These are phyloP conservation scores for Tagetes patula DNA, from an alignment of 129 eudicot species.

Conservation along the genomic window DNA sequence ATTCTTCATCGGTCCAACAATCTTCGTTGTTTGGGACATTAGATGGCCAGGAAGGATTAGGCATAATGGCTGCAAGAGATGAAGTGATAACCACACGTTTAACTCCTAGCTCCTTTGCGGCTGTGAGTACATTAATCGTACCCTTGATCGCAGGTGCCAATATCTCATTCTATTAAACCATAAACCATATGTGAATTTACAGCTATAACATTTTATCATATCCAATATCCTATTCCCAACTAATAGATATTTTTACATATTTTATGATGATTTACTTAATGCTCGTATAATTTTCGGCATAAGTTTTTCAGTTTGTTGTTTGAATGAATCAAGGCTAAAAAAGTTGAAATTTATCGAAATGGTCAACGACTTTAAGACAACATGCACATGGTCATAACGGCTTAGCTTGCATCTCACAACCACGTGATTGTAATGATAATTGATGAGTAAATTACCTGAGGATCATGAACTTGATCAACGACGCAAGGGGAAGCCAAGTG, in stretches of 20 bases:
- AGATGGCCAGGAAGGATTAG: slow-evolving; percentile 79
- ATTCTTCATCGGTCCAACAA: slow-evolving; percentile 93
- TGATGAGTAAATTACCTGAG: slow-evolving; percentile 45
- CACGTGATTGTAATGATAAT: too few species aligned
- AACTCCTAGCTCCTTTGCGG: slow-evolving; percentile 79
- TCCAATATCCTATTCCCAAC: slow-evolving; percentile 15
- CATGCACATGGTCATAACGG: too few species aligned
- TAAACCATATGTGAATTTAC: not conserved
- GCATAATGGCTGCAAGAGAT: slow-evolving; percentile 68
- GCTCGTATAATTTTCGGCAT: not conserved
- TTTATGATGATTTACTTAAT: not conserved
- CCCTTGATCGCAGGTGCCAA: slow-evolving; percentile 86
- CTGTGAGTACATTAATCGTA: slow-evolving; percentile 79
- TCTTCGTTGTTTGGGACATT: slow-evolving; percentile 67
- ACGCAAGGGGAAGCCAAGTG: slow-evolving; percentile 89
- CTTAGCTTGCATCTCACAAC: too few species aligned
- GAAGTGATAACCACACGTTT: slow-evolving; percentile 95
- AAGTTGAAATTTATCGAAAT: too few species aligned
- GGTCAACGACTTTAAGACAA: too few species aligned
- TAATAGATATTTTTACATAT: not conserved
- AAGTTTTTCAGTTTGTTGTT: not conserved
- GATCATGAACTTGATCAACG: slow-evolving; percentile 67
- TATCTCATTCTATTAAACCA: slow-evolving; percentile 50
- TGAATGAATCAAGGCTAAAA: too few species aligned
- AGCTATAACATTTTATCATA: slow-evolving; percentile 12